These are phyloP conservation scores for Panellus pusillus DNA, from an alignment of 768 basidiomycete species.

Conservation along the genomic window DNA sequence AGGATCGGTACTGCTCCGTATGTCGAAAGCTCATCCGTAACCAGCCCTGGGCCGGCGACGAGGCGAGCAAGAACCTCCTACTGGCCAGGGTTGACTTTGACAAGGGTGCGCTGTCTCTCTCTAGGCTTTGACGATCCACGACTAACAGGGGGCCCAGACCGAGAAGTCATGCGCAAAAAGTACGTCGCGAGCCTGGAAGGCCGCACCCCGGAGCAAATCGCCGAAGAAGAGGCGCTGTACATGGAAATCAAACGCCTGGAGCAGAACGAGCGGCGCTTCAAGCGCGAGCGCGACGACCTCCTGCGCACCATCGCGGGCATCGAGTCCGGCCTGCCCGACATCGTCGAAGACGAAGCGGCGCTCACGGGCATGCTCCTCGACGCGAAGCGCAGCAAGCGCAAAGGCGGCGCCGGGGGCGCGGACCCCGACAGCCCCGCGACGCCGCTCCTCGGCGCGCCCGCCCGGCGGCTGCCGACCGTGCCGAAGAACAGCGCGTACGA, in stretches of 20 bases:
- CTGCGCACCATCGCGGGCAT: constrained; percentile 81
- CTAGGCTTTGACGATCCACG: neutral
- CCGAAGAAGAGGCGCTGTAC: constrained; percentile 94
- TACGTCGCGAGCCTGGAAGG: constrained; percentile 86
- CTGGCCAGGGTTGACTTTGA: constrained; percentile 82
- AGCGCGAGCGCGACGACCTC: constrained; percentile 85
- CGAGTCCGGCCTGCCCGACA: constrained; percentile 81
- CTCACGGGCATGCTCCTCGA: constrained; percentile 47
- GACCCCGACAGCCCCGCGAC: constrained; percentile 49
- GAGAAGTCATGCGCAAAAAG: constrained; percentile 84
- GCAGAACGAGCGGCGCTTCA: constrained; percentile 86
- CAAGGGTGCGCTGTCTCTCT: constrained; percentile 55
- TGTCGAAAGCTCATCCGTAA: constrained; percentile 86
- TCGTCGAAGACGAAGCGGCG: constrained; percentile 66
- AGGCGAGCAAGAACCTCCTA: constrained; percentile 63
- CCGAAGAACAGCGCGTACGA: constrained; percentile 63
- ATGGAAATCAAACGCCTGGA: constrained; percentile 94
- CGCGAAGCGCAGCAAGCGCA: constrained; percentile 59
- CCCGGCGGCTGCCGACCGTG: constrained; percentile 38
- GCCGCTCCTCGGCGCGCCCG: constrained; percentile 39
- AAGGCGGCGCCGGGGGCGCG: constrained; percentile 30
- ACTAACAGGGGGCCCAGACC: constrained; percentile 46
- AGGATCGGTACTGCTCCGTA: constrained; percentile 91
- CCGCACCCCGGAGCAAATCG: constrained; percentile 85
- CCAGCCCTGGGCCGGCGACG: constrained; percentile 83